Conservation (phyloP, 2,329 filamentous ascomycete species). For the Xylaria sp. region DNA sequence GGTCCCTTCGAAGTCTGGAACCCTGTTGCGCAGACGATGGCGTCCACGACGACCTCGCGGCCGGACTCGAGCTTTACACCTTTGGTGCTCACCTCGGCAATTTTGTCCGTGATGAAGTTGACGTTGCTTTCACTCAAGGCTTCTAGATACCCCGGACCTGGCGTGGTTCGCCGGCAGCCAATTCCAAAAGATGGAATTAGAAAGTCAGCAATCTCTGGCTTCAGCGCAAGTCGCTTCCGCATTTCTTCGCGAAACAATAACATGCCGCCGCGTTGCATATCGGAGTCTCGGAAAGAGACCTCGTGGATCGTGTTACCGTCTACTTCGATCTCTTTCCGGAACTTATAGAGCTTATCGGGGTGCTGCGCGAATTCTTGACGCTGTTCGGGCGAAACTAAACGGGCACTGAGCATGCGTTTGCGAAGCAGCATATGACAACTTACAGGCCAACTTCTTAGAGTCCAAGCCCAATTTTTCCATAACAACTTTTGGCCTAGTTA, state of each 20-base stretch:
- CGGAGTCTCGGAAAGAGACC: conserved; percentile 45
- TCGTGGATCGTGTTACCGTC: conserved; percentile 51
- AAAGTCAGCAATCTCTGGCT: conserved; percentile 51
- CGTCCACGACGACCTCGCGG: conserved; percentile 48
- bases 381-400: conserved; percentile 47
- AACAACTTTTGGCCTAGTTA: conserved; percentile 29
- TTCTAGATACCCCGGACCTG: conserved; percentile 54
- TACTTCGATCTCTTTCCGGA: conserved; percentile 52
- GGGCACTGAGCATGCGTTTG: neutral
- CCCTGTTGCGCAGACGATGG: conserved; percentile 55
- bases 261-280: conserved; percentile 44
- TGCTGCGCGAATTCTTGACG: conserved; percentile 45
- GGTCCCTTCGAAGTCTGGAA: conserved; percentile 50
- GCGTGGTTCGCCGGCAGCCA: conserved; percentile 53
- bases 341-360: conserved; percentile 46
- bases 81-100: conserved; percentile 42
- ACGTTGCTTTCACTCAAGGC: conserved; percentile 50
- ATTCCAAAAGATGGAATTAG: conserved; percentile 51
- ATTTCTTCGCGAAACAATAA: conserved; percentile 46
- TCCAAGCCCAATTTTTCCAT: conserved; percentile 52
- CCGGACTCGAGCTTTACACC: conserved; percentile 43
- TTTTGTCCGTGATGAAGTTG: conserved; percentile 45
- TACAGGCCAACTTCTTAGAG: conserved; percentile 46
- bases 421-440: conserved; percentile 24
- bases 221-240: conserved; percentile 47